Conservation (phyloP, 1,284 basidiomycete species). For the Trametes pubescens region DNA sequence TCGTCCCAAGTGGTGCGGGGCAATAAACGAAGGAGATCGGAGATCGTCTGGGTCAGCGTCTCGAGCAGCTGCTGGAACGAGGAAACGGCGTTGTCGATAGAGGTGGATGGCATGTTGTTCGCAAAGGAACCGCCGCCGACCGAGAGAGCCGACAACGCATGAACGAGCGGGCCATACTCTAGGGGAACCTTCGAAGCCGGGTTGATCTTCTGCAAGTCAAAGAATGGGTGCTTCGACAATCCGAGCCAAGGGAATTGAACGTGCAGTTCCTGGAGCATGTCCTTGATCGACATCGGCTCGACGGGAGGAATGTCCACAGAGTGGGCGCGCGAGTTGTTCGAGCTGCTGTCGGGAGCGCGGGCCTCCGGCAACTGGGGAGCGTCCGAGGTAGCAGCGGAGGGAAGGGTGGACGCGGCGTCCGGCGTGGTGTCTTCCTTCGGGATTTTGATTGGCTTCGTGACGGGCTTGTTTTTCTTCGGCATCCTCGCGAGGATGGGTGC, state of each 20-base stretch:
- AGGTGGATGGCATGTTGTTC: slow-evolving; percentile 80
- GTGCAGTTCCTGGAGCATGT: slow-evolving; percentile 71
- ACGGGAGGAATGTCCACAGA: slow-evolving; percentile 56
- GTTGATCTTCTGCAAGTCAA: slow-evolving; percentile 73
- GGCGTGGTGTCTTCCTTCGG: slow-evolving; percentile 61
- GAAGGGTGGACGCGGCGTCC: slow-evolving; percentile 53
- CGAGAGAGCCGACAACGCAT: slow-evolving; percentile 83
- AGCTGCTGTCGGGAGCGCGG: slow-evolving; percentile 51
- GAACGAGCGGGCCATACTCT: slow-evolving; percentile 82
- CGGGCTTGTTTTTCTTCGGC: slow-evolving; percentile 80
- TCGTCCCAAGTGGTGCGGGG: slow-evolving; percentile 88
- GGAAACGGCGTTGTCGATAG: slow-evolving; percentile 85
- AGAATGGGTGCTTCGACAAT: slow-evolving; percentile 74
- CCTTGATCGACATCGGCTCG: slow-evolving; percentile 61
- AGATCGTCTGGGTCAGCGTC: slow-evolving; percentile 86
- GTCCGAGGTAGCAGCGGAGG: slow-evolving; percentile 57
- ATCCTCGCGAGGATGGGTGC: slow-evolving; percentile 79
- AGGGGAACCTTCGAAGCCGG: slow-evolving; percentile 77
- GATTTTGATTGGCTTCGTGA: slow-evolving; percentile 64
- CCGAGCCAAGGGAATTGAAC: slow-evolving; percentile 67
- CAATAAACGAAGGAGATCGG: slow-evolving; percentile 79
- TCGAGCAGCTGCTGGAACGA: slow-evolving; percentile 87
- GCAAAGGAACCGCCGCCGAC: slow-evolving; percentile 87
- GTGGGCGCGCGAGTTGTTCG: slow-evolving; percentile 65
- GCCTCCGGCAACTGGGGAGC: slow-evolving; percentile 47